These are phyloP conservation scores for Hexamita inflata DNA, from an alignment of 208 protist genomes.

Conservation along the genomic window DNA sequence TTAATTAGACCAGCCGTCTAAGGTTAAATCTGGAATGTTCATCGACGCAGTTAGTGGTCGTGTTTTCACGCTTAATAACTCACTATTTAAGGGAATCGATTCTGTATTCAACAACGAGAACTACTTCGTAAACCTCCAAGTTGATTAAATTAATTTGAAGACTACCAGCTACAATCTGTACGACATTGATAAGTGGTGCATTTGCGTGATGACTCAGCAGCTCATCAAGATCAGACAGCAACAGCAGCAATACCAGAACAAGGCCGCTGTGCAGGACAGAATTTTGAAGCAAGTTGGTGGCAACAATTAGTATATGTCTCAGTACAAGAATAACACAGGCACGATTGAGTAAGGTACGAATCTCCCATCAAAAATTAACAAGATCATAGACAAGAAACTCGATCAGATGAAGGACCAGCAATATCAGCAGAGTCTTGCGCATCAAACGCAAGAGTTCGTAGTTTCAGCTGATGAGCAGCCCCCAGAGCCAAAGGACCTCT, in stretches of 20 bases:
- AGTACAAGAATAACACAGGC: not conserved
- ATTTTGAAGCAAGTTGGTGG: constrained; percentile 18
- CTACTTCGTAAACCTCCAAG: constrained; percentile 64
- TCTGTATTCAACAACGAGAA: constrained; percentile 64
- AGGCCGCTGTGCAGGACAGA: not conserved
- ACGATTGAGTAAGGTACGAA: constrained; percentile 14
- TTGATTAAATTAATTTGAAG: constrained; percentile 12
- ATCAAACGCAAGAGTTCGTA: not conserved
- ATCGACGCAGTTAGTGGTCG: constrained; percentile 65
- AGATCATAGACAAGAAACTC: not conserved
- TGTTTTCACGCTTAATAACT: constrained; percentile 46
- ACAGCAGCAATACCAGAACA: not conserved
- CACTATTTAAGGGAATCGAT: constrained; percentile 62
- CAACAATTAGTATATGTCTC: not conserved
- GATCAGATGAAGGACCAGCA: not conserved
- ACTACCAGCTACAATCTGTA: not conserved
- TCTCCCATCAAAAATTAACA: not conserved
- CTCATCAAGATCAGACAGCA: not conserved
- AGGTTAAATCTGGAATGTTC: constrained; percentile 44
- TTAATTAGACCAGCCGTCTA: constrained; percentile 33
- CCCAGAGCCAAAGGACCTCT: too few relatives aligned
- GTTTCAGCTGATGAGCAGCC: not conserved
- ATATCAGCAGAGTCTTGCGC: not conserved
- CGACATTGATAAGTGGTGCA: not conserved
- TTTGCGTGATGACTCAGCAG: constrained; percentile 10